Evolutionary conservation across 2,329 filamentous ascomycete genomes (phyloP), one percentile per base, ranked within the genome.

Genomic region (Sporothrix luriei): DNA sequence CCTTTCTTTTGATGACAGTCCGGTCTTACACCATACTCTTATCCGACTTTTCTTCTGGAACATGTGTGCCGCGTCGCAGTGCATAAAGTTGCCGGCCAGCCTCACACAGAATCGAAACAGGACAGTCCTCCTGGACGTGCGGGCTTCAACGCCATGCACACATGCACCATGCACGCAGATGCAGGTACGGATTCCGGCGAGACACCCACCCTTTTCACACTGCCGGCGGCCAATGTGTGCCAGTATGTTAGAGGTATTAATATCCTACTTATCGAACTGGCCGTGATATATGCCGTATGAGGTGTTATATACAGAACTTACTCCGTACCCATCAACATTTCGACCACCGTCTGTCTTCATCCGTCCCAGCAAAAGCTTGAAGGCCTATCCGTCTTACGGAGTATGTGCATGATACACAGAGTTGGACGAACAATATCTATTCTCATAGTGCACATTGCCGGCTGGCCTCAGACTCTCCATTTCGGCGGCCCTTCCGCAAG

Each of bases 41-140:
- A 13, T 57, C 54, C 29, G 26, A 21, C 14, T 52, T 33, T 19
- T 14, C 65, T 57, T 68, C 51, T 57, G 26, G 48, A 48, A 43
- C 51, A 21, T 52, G 24, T 59, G 55, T 40, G 21, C 55, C 29
- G 54, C 40, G 54, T 21, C 59, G 59, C 46, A 55, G 57, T 48
- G 68, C 68, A 69, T 69, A 57, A 66, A 24, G 64, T 62, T 61
- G 69, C 26, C 49, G 48, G n/a, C 46, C 69, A 61, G 62, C 52
- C 62, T 67, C 67, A 71, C 67, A 69, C 67, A 68, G 48, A 69
- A 51, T 64, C 64, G 54, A 69, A 69, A 71, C 68, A 69, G 52
- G 26, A 46, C 38, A 49, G 57, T 68, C 57, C 57, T 62, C 49
- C 68, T 69, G 65, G 57, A 40, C 38, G 33, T 33, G 43, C 33